Conservation (phyloP, 768 basidiomycete species). For the Sarcodon aspratus region DNA sequence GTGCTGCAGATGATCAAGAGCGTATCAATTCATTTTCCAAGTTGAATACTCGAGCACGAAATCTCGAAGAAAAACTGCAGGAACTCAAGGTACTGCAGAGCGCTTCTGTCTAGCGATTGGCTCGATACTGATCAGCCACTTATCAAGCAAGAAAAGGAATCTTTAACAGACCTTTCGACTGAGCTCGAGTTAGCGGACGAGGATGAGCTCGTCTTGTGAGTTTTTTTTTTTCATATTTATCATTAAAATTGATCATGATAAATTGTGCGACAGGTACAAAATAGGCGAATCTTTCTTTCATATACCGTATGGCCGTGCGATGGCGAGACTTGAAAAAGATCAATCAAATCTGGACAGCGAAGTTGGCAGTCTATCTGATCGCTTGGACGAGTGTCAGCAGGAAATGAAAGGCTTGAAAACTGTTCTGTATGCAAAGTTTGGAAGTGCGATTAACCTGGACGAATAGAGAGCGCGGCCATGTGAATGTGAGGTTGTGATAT, state of each 20-base stretch:
- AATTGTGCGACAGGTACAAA: constrained; percentile 52
- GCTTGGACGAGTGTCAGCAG: constrained; percentile 54
- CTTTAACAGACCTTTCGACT: constrained; percentile 77
- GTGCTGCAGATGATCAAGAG: constrained; percentile 54
- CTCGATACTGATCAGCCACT: background rate
- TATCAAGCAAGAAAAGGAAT: constrained; percentile 84
- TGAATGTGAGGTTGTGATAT: too few species aligned
- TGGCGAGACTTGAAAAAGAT: constrained; percentile 62
- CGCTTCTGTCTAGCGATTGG: background rate
- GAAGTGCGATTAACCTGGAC: constrained; percentile 86
- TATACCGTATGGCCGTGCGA: constrained; percentile 55
- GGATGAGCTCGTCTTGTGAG: constrained; percentile 67
- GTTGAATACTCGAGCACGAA: constrained; percentile 67
- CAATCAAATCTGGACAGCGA: constrained; percentile 45
- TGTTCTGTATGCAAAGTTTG: constrained; percentile 82
- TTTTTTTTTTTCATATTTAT: constrained; percentile 1
- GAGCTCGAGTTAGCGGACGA: constrained; percentile 89
- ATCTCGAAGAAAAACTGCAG: constrained; percentile 62
- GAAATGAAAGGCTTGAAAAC: constrained; percentile 78
- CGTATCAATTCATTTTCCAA: constrained; percentile 89
- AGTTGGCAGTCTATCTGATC: constrained; percentile 35
- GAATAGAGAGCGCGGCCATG: constrained; percentile 27
- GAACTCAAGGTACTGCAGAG: constrained; percentile 48
- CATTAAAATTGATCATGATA: background rate
- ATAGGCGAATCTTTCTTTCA: constrained; percentile 86